Evolutionary conservation across 108 stramenopile genomes (phyloP).

Genomic region (Skeletonema menzelii): DNA sequence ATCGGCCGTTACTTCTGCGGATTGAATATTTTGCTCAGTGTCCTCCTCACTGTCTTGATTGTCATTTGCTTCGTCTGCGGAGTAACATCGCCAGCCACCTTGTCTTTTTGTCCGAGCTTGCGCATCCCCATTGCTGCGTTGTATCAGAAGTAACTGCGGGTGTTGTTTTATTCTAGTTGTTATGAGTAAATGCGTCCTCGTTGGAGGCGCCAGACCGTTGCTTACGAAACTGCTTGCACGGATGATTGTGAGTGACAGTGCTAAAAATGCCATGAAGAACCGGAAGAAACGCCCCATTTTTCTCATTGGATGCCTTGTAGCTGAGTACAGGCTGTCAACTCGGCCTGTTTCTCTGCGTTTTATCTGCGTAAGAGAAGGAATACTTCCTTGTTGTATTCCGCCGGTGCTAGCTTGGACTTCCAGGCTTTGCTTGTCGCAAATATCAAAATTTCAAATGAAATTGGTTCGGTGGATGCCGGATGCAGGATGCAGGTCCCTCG

Average conservation of each 20-base stretch:
- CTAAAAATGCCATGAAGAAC: not conserved
- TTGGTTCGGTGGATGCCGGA: no score
- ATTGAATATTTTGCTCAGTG: not conserved
- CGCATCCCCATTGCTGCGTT: not conserved
- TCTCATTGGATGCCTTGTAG: no score
- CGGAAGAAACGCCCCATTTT: not conserved
- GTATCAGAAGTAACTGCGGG: not conserved
- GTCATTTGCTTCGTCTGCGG: not conserved
- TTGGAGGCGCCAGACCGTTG: not conserved
- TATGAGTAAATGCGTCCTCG: not conserved
- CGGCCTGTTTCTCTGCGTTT: not conserved
- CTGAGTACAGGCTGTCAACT: no score
- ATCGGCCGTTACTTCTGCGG: not conserved
- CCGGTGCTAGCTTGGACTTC: no score
- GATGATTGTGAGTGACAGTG: not conserved
- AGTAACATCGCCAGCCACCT: not conserved
- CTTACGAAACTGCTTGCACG: not conserved
- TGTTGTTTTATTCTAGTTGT: not conserved
- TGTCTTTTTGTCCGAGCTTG: not conserved
- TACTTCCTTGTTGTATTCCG: no score
- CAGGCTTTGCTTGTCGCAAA: no score
- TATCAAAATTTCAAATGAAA: no score
- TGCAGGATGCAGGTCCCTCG: no score
- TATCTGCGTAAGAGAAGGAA: no score
- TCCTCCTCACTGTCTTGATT: not conserved